These are phyloP conservation scores for Nepenthes gracilis DNA, from an alignment of 148 eudicot genomes.

Conservation along the genomic window DNA sequence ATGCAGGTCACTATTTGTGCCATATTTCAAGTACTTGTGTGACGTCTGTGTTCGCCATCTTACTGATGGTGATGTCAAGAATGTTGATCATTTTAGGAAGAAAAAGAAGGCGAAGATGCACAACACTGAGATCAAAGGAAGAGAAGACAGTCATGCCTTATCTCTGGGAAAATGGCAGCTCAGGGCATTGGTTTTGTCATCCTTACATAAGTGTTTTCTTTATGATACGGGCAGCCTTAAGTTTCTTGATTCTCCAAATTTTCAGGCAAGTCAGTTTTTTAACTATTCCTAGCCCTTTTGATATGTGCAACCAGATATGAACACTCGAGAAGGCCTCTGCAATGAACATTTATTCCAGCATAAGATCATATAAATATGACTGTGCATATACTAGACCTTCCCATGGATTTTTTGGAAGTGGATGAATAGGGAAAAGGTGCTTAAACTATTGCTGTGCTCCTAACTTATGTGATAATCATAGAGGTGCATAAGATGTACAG, in stretches of 20 bases:
- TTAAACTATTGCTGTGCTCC: too few relatives aligned
- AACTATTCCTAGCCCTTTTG: background rate
- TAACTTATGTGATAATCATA: too few relatives aligned
- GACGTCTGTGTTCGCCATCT: conserved; percentile 60
- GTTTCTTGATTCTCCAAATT: conserved; percentile 70
- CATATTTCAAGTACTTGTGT: conserved; percentile 82
- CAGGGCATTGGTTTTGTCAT: conserved; percentile 57
- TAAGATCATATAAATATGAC: too few relatives aligned
- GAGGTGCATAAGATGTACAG: too few relatives aligned
- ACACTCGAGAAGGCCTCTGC: too few relatives aligned
- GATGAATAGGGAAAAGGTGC: too few relatives aligned
- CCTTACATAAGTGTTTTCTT: conserved; percentile 81
- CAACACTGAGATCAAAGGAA: conserved; percentile 14
- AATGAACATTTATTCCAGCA: too few relatives aligned
- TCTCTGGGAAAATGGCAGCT: conserved; percentile 62
- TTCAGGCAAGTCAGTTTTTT: conserved; percentile 36
- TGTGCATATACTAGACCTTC: too few relatives aligned
- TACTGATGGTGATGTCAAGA: conserved; percentile 31
- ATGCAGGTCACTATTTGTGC: conserved; percentile 79
- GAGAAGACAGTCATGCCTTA: conserved; percentile 13
- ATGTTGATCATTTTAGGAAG: conserved; percentile 26
- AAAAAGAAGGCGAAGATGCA: conserved; percentile 71
- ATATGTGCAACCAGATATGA: background rate
- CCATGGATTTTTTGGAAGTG: too few relatives aligned
- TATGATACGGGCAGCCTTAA: conserved; percentile 64